Evolutionary conservation across 768 basidiomycete genomes (phyloP).

Genomic region (Termitomyces sp.): DNA sequence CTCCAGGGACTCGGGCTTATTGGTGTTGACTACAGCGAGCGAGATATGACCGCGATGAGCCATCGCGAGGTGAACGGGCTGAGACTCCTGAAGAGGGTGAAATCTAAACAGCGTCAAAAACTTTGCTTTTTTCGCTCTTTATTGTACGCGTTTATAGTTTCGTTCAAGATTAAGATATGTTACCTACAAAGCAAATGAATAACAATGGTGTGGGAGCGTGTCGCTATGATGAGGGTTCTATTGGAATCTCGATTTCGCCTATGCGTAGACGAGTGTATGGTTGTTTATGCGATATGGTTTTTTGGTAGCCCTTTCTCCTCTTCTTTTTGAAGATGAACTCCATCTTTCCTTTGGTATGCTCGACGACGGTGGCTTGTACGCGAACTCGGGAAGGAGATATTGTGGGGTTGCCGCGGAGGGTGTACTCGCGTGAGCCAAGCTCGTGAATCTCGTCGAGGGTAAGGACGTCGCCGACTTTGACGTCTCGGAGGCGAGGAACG

Average conservation of each 20-base stretch:
- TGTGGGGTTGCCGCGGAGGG: conserved; percentile 74
- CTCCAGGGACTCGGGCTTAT: conserved; percentile 8
- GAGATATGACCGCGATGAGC: conserved; percentile 47
- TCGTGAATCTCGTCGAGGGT: conserved; percentile 85
- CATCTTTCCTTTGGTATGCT: conserved; percentile 95
- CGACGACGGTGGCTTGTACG: conserved; percentile 89
- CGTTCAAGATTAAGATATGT: conserved; percentile 10
- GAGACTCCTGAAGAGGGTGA: conserved; percentile 90
- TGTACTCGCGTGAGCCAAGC: conserved; percentile 93
- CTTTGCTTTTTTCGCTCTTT: background rate
- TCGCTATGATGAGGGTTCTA: conserved; percentile 15
- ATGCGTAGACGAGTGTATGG: conserved; percentile 94
- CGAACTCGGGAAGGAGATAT: conserved; percentile 64
- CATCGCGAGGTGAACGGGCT: conserved; percentile 43
- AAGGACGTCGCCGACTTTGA: conserved; percentile 82
- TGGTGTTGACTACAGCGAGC: conserved; percentile 37
- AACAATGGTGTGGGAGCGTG: background rate
- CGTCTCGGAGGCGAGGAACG: conserved; percentile 84
- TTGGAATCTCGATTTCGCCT: conserved; percentile 63
- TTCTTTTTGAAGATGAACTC: conserved; percentile 95
- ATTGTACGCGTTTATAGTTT: background rate
- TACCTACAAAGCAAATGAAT: conserved; percentile 5
- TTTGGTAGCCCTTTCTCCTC: conserved; percentile 95
- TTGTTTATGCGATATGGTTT: conserved; percentile 91
- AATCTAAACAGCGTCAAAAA: conserved; percentile 42